Conservation (phyloP, 2,329 filamentous ascomycete species). For the Cladophialophora exuberans region DNA sequence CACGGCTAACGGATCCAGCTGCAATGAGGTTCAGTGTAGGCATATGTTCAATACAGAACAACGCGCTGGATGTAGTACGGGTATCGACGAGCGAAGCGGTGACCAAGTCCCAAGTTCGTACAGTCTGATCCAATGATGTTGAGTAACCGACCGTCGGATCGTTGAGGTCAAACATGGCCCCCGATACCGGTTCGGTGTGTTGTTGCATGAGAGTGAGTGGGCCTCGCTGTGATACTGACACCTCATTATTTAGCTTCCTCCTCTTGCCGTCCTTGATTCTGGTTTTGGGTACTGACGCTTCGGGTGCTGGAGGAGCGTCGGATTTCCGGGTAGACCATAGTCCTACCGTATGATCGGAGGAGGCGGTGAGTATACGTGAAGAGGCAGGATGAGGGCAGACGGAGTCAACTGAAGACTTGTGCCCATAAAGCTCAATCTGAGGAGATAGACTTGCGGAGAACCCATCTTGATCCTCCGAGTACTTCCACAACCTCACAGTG, state of each 20-base stretch:
- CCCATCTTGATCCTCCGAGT: constrained; percentile 66
- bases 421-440: constrained; percentile 80
- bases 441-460: constrained; percentile 68
- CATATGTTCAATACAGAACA: constrained; percentile 78
- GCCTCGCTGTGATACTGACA: constrained; percentile 69
- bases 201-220: constrained; percentile 73
- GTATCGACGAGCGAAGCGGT: constrained; percentile 79
- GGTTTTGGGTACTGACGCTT: constrained; percentile 67
- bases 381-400: constrained; percentile 66
- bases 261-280: constrained; percentile 70
- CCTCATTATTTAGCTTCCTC: constrained; percentile 69
- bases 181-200: constrained; percentile 75
- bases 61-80: constrained; percentile 78
- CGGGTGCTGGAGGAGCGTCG: constrained; percentile 72
- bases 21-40: constrained; percentile 66
- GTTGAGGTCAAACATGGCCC: constrained; percentile 79
- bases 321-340: constrained; percentile 84
- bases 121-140: constrained; percentile 84
- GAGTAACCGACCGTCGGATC: constrained; percentile 91
- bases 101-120: constrained; percentile 88
- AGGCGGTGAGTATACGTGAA: constrained; percentile 81
- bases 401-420: constrained; percentile 73
- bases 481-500: constrained; percentile 88
- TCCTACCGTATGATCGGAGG: constrained; percentile 80
- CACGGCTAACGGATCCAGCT: constrained; percentile 79